Conservation (phyloP, 306 rosid species). For the Psophocarpus tetragonolobus region DNA sequence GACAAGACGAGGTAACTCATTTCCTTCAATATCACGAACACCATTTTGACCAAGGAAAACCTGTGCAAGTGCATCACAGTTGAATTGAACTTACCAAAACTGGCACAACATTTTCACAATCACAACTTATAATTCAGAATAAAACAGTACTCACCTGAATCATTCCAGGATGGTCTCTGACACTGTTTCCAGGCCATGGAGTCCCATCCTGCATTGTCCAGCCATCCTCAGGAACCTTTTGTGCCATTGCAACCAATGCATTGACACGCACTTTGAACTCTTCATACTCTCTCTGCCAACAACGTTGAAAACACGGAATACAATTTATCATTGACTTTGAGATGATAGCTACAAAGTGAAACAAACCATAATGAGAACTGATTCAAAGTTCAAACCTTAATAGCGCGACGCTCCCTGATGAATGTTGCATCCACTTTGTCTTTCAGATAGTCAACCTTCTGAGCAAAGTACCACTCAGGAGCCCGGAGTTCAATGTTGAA, state of each 20-base stretch:
- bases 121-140: background rate
- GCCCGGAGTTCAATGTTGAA: slow-evolving; percentile 85
- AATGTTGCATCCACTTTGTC: slow-evolving; percentile 82
- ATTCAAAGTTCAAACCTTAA: slow-evolving; percentile 57
- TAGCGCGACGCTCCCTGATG: slow-evolving; percentile 82
- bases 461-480: slow-evolving; percentile 92
- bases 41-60: slow-evolving; percentile 98
- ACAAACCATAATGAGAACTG: background rate
- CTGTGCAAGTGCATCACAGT: slow-evolving; percentile 39
- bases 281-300: slow-evolving; percentile 83
- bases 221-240: slow-evolving; percentile 93
- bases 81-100: slow-evolving; percentile 14
- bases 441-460: slow-evolving; percentile 76
- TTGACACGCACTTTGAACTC: slow-evolving; percentile 89
- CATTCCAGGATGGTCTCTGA: slow-evolving; percentile 97
- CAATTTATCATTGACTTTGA: slow-evolving; percentile 19
- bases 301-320: slow-evolving; percentile 29
- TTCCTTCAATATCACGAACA: slow-evolving; percentile 78
- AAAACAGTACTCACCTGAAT: slow-evolving; percentile 61
- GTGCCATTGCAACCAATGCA: slow-evolving; percentile 78
- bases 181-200: slow-evolving; percentile 95
- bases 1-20: slow-evolving; percentile 79
- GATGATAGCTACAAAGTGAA: background rate
- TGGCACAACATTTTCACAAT: background rate
- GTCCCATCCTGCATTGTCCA: slow-evolving; percentile 99